phyloP scores from a whole-genome alignment of 805 yeast species.

The Kuraishia piskuri region DNA sequence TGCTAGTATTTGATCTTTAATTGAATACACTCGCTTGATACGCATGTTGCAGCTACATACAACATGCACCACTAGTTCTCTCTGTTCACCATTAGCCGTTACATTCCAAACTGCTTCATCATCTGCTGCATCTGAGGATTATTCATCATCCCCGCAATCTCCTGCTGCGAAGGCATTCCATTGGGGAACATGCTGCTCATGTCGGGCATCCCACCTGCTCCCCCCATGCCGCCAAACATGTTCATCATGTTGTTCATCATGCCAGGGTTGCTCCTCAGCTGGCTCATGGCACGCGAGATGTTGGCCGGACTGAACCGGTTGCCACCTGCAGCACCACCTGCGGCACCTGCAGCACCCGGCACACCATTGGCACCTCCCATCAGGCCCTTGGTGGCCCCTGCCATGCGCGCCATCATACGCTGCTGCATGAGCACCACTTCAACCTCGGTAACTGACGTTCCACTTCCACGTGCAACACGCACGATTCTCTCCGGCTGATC shows the following conservation, averaged over 20 bases:
- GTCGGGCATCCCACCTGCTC: constrained; percentile 58
- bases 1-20: no score
- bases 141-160: constrained; percentile 32
- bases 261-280: constrained; percentile 61
- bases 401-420: constrained; percentile 91
- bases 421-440: constrained; percentile 89
- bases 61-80: constrained; percentile 2
- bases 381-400: constrained; percentile 58
- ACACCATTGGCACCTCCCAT: constrained; percentile 51
- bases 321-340: constrained; percentile 49
- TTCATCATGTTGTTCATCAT: constrained; percentile 68
- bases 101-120: constrained; percentile 70
- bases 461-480: constrained; percentile 91
- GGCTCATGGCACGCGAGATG: constrained; percentile 43
- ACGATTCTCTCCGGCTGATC: constrained; percentile 80
- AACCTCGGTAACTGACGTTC: constrained; percentile 85
- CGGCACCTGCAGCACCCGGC: constrained; percentile 45
- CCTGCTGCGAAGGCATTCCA: constrained; percentile 35
- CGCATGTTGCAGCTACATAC: not conserved
- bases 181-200: constrained; percentile 47
- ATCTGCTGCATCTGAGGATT: constrained; percentile 36
- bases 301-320: constrained; percentile 33
- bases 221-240: constrained; percentile 54
- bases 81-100: constrained; percentile 45
- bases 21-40: no score